Base-by-base conservation (phyloP, 2,329 filamentous ascomycete species). In the Blumeriella jaapii region DNA sequence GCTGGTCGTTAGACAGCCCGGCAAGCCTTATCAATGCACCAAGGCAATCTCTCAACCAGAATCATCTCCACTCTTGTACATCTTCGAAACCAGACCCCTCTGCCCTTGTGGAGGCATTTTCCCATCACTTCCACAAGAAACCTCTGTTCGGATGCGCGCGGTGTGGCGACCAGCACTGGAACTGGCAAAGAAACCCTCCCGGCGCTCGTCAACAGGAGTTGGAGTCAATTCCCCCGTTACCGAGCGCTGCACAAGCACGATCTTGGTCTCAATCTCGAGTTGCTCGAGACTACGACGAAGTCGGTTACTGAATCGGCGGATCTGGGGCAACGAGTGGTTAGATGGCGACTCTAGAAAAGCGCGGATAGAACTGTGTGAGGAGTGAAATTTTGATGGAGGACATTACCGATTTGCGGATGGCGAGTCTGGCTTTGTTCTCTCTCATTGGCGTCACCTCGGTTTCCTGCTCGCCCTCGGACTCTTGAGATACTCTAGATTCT, bases 251-350 rank as follows among this genome's bases (percentile, higher is more conserved):
- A 33, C 13, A 8, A 40, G 12, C 10, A 24, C 18, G 3, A 36
- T 30, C n/a, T 25, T 29, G 6, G 23, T 31, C n/a, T 36, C 16
- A 12, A 40, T 40, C 19, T 40, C 32, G 19, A 40, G 31, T 5
- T 25, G 10, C 23, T 37, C 38, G 12, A 37, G 16, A 12, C 29
- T 29, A 7, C 18, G 29, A 13, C 38, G 38, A 6, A 36, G 18
- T 11, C 23, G 27, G 7, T 40, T 14, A 19, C 14, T 30, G 25
- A 36, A 10, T 27, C 17, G 32, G 10, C 29, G 24, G 4, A 37
- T 23, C 38, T 40, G 15, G 20, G n/a, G n/a, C n/a, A n/a, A n/a
- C n/a, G n/a, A n/a, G n/a, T n/a, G 12, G 10, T 15, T 18, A 2
- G 9, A 2, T 5, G 20, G 8, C 5, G 5, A 19, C 11, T 1